Conservation (phyloP, 2,329 filamentous ascomycete genomes). For the Cladosporium sp. region DNA sequence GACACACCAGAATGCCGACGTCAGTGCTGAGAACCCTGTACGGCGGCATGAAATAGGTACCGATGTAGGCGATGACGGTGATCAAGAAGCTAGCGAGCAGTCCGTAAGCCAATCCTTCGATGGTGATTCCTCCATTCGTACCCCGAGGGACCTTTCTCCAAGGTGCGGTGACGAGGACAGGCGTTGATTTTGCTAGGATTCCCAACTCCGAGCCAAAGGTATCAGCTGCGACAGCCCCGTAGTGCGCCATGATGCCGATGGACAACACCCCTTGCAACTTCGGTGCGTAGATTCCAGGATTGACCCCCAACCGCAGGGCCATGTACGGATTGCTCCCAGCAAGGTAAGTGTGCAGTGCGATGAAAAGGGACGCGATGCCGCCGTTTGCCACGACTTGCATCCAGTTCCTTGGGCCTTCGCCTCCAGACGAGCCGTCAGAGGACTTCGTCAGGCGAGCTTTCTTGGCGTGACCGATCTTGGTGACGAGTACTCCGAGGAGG, state of each 20-base stretch:
- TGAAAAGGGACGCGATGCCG: slow-evolving; percentile 63
- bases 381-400: slow-evolving; percentile 91
- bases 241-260: slow-evolving; percentile 51
- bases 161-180: slow-evolving; percentile 78
- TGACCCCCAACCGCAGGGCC: slow-evolving; percentile 21
- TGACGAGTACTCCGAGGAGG: slow-evolving; percentile 73
- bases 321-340: slow-evolving; percentile 30
- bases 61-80: slow-evolving; percentile 58
- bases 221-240: slow-evolving; percentile 85
- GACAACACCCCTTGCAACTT: slow-evolving; percentile 36
- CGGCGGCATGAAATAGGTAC: slow-evolving; percentile 17
- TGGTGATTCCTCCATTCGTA: slow-evolving; percentile 87
- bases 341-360: slow-evolving; percentile 45
- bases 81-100: slow-evolving; percentile 46
- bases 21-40: slow-evolving; percentile 12
- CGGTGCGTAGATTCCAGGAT: slow-evolving; percentile 36
- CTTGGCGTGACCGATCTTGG: slow-evolving; percentile 82
- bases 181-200: slow-evolving; percentile 69
- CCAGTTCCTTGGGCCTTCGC: slow-evolving; percentile 76
- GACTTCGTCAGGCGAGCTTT: slow-evolving; percentile 78
- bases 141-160: slow-evolving; percentile 77
- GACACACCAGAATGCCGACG: slow-evolving; percentile 43
- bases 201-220: slow-evolving; percentile 94
- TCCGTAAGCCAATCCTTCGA: slow-evolving; percentile 54
- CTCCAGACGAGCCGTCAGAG: slow-evolving; percentile 64